Percentiles rank a stretch among this genome's conserved stretches.
These are phyloP conservation scores for Kalanchoe fedtschenkoi DNA, from an alignment of 164 flowering plant species.

Conservation along the genomic window DNA sequence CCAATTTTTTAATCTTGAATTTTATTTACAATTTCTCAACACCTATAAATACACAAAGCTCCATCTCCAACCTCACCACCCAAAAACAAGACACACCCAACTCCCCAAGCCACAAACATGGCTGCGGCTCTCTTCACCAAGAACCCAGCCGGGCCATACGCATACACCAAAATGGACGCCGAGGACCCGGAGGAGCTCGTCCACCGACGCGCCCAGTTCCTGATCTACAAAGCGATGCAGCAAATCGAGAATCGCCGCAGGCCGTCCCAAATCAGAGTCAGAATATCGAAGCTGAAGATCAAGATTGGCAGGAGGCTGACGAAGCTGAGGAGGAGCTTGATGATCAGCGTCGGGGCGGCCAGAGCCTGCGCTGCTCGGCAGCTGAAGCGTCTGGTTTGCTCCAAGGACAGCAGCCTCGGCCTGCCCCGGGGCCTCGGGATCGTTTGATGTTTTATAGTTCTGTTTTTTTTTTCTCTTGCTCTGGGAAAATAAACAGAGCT, in stretches of 20 bases:
- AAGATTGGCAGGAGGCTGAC: not conserved
- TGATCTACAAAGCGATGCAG: constrained; percentile 5
- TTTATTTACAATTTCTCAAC: not conserved
- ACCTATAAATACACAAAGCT: not conserved
- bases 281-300: not conserved
- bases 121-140: not conserved
- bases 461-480: too few species aligned
- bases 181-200: not conserved
- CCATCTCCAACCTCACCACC: not conserved
- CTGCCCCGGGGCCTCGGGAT: not conserved
- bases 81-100: not conserved
- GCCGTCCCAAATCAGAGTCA: not conserved
- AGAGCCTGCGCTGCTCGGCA: not conserved
- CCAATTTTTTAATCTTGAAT: not conserved
- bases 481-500: too few species aligned
- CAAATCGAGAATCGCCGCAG: not conserved
- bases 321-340: not conserved
- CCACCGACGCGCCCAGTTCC: constrained; percentile 1
- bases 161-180: not conserved
- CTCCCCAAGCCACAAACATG: not conserved
- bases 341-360: not conserved
- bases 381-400: not conserved
- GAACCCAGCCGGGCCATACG: not conserved
- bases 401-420: not conserved
- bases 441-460: not conserved